These are phyloP conservation scores for Castanospermum australe DNA, from an alignment of 306 rosid genomes.

Conservation along the genomic window DNA sequence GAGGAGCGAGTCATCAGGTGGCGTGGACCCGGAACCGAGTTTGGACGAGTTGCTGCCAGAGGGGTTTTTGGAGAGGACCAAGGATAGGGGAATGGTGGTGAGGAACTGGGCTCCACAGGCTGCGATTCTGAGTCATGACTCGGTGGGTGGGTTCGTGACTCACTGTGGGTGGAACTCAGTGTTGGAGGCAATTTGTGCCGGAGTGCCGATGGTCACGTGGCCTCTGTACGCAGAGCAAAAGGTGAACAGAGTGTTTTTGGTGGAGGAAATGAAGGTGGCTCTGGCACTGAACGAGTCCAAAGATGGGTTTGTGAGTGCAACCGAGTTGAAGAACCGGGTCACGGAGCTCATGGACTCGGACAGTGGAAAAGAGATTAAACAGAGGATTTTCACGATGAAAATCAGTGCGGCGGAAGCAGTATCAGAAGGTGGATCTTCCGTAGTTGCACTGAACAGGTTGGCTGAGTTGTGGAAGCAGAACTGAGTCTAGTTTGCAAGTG, in stretches of 20 bases:
- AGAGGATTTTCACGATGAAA: no score
- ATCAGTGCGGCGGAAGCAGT: neutral
- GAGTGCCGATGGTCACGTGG: conserved; percentile 14
- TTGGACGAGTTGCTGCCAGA: conserved; percentile 31
- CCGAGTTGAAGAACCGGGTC: neutral
- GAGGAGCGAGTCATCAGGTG: neutral
- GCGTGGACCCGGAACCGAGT: neutral
- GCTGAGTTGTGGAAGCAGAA: no score
- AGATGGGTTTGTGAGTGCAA: conserved; percentile 27
- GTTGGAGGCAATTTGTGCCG: neutral
- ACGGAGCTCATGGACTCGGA: neutral
- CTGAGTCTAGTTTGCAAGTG: no score
- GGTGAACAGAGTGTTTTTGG: conserved; percentile 28
- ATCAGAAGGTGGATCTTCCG: neutral
- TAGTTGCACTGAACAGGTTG: no score
- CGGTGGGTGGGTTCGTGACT: conserved; percentile 18
- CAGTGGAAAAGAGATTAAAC: neutral
- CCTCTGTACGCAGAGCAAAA: conserved; percentile 39
- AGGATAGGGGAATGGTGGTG: conserved; percentile 31
- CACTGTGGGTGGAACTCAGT: conserved; percentile 25
- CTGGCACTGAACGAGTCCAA: conserved; percentile 20
- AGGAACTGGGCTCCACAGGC: conserved; percentile 59
- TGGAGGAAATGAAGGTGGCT: conserved; percentile 41
- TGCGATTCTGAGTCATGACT: conserved; percentile 37
- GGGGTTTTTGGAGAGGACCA: conserved; percentile 34